Evolutionary conservation across 1,284 basidiomycete species (phyloP).

Genomic region (Cutaneotrichosporon spelunceum): DNA sequence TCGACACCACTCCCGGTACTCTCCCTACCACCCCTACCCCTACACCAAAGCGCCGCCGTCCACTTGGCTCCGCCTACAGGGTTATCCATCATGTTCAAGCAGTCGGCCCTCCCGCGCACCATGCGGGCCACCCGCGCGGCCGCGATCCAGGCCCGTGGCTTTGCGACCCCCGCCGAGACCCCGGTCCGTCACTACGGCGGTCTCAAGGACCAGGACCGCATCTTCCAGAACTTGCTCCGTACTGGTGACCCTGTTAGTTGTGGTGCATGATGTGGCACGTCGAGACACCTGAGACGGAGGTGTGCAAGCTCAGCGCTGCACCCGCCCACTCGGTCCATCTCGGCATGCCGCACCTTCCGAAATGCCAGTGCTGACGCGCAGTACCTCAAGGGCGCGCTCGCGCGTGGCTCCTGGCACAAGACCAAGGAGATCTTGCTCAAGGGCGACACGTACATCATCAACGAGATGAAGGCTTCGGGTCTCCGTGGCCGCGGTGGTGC

Average conservation of each 20-base stretch:
- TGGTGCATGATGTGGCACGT: background rate
- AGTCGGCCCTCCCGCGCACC: constrained; percentile 11
- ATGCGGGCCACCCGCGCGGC: constrained; percentile 9
- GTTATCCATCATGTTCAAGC: constrained; percentile 11
- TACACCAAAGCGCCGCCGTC: constrained; percentile 6
- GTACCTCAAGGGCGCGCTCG: constrained; percentile 74
- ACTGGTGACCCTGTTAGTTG: constrained; percentile 1
- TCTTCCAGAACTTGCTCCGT: constrained; percentile 9
- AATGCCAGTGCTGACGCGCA: background rate
- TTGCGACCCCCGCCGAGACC: constrained; percentile 72
- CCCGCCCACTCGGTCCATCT: background rate
- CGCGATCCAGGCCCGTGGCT: constrained; percentile 15
- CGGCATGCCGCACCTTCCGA: background rate
- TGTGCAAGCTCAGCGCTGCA: too few relatives aligned
- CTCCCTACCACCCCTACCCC: background rate
- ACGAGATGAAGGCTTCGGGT: constrained; percentile 92
- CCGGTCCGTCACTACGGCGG: constrained; percentile 84
- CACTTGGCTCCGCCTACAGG: constrained; percentile 1
- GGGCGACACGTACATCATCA: constrained; percentile 77
- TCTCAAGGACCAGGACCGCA: constrained; percentile 87
- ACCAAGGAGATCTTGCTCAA: constrained; percentile 95
- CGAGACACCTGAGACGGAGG: background rate
- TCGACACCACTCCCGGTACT: constrained; percentile 1
- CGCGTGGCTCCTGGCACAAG: constrained; percentile 94
- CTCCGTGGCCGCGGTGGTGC: constrained; percentile 94